phyloP scores from a whole-genome alignment of 257 asterid species.

The Solanum medicagineum region DNA sequence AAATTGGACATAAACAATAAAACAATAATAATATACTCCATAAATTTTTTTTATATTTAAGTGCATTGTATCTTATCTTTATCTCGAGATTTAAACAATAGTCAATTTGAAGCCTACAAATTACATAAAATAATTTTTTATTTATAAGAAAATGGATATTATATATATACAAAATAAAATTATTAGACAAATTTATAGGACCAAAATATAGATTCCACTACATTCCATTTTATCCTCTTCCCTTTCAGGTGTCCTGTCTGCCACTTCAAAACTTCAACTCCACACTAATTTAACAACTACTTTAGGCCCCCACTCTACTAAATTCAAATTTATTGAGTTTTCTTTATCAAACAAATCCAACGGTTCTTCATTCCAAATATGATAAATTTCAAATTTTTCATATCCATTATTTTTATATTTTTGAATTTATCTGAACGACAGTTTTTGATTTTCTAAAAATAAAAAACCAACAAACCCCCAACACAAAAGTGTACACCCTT shows the following conservation, averaged over 20 bases:
- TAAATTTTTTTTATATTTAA: too few species aligned
- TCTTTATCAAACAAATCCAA: slow-evolving; percentile 30
- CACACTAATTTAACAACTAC: background rate
- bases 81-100: too few species aligned
- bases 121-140: too few species aligned
- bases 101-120: too few species aligned
- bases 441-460: background rate
- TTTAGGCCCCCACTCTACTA: background rate
- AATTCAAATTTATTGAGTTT: slow-evolving; percentile 16
- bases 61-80: too few species aligned
- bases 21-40: too few species aligned
- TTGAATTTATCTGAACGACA: background rate
- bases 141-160: too few species aligned
- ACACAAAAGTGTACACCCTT: background rate
- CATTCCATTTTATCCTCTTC: background rate
- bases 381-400: slow-evolving; percentile 8
- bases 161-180: too few species aligned
- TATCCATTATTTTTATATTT: background rate
- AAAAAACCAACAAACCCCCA: background rate
- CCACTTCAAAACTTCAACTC: background rate
- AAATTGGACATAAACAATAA: too few species aligned
- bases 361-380: slow-evolving; percentile 21
- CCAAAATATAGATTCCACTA: background rate
- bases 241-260: background rate
- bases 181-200: background rate